Conservation (phyloP, 2,329 filamentous ascomycete species). For the Paecilomyces variotii region DNA sequence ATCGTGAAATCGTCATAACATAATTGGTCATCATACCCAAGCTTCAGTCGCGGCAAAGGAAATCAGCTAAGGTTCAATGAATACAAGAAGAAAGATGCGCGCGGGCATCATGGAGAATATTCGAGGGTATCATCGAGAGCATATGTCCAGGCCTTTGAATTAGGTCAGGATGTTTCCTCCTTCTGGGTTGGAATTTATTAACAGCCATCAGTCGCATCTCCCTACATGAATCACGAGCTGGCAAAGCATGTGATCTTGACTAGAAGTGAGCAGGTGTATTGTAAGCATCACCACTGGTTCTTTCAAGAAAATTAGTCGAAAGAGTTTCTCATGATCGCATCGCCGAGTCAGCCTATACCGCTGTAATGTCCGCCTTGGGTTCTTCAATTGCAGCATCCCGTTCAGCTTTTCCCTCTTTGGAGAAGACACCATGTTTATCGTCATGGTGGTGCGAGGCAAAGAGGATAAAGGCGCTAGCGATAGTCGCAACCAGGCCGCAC, state of each 20-base stretch:
- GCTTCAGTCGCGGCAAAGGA: not conserved
- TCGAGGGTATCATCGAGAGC: not conserved
- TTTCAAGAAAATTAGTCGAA: not conserved
- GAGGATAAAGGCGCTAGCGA: conserved; percentile 32
- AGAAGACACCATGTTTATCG: conserved; percentile 16
- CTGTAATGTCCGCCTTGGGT: not conserved
- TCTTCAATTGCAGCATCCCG: not conserved
- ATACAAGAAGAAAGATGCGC: not conserved
- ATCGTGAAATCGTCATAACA: not conserved
- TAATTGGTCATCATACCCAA: not conserved
- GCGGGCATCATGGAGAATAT: not conserved
- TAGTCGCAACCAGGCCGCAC: conserved; percentile 43
- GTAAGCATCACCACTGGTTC: not conserved
- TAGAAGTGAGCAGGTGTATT: not conserved
- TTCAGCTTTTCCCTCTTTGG: not conserved
- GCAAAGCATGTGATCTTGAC: not conserved
- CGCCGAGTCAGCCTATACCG: not conserved
- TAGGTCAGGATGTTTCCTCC: not conserved
- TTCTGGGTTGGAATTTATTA: not conserved
- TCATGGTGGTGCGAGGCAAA: conserved; percentile 28
- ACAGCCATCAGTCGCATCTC: not conserved
- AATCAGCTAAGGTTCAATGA: not conserved
- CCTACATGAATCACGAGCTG: not conserved
- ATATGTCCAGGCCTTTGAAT: not conserved
- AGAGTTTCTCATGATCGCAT: not conserved